phyloP scores from a whole-genome alignment of 148 eudicot species.

The Mesembryanthemum crystallinum region DNA sequence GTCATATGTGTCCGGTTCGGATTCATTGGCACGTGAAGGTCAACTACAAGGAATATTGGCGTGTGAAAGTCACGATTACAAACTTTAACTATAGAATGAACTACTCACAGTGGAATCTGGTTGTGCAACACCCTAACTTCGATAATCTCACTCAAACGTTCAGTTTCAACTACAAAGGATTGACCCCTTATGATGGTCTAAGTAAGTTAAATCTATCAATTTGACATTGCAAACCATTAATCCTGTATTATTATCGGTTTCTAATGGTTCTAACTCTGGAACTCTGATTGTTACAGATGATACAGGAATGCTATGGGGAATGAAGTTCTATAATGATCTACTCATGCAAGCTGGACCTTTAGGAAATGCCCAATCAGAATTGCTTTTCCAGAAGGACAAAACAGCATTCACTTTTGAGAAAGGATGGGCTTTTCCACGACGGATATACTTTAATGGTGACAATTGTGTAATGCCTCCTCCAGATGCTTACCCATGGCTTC shows the following conservation, averaged over 20 bases:
- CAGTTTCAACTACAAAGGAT: slow-evolving; percentile 56
- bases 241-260: background rate
- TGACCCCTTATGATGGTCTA: slow-evolving; percentile 46
- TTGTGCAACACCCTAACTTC: slow-evolving; percentile 65
- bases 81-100: slow-evolving; percentile 65
- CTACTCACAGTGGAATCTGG: slow-evolving; percentile 69
- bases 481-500: slow-evolving; percentile 59
- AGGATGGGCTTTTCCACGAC: slow-evolving; percentile 69
- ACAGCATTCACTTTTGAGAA: slow-evolving; percentile 53
- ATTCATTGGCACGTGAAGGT: slow-evolving; percentile 70
- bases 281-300: slow-evolving; percentile 47
- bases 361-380: slow-evolving; percentile 64
- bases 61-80: slow-evolving; percentile 58
- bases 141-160: slow-evolving; percentile 53
- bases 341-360: slow-evolving; percentile 55
- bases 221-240: background rate
- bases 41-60: slow-evolving; percentile 72
- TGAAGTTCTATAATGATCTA: slow-evolving; percentile 51
- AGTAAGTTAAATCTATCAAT: slow-evolving; percentile 36
- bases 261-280: slow-evolving; percentile 4
- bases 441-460: slow-evolving; percentile 63
- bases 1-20: slow-evolving; percentile 70
- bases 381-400: slow-evolving; percentile 54
- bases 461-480: slow-evolving; percentile 79
- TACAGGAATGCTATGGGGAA: slow-evolving; percentile 62